Conservation (phyloP, 352 stramenopile species). For the Phytophthora capsici region DNA sequence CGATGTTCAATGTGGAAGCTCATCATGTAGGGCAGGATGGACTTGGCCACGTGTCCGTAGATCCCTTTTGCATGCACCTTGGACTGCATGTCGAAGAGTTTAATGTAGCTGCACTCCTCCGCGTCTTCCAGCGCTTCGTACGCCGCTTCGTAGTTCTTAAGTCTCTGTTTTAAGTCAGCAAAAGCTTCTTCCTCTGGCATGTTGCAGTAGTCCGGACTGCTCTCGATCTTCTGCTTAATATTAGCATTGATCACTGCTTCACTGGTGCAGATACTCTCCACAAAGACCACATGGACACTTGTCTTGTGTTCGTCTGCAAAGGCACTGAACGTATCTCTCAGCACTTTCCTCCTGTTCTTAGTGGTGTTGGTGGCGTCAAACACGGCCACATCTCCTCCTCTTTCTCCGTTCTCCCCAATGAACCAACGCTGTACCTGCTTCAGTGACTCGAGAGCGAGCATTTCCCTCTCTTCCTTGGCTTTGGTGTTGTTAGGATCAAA, state of each 20-base stretch:
- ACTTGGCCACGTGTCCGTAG: constrained; percentile 91
- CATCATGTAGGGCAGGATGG: constrained; percentile 93
- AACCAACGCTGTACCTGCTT: constrained; percentile 77
- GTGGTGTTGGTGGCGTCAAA: constrained; percentile 94
- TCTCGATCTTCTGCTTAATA: constrained; percentile 79
- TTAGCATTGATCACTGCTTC: constrained; percentile 89
- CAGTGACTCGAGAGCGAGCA: constrained; percentile 82
- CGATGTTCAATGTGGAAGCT: constrained; percentile 95
- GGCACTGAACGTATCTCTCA: constrained; percentile 64
- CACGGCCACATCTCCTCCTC: constrained; percentile 86
- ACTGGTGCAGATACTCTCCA: constrained; percentile 94
- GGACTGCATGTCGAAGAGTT: constrained; percentile 89
- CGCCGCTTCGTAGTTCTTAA: constrained; percentile 89
- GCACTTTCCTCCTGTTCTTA: constrained; percentile 52
- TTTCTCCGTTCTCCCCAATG: constrained; percentile 25
- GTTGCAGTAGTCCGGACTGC: constrained; percentile 83
- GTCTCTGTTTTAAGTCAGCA: constrained; percentile 79
- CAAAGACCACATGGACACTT: constrained; percentile 91
- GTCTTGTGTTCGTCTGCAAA: constrained; percentile 72
- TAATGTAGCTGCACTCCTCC: constrained; percentile 91
- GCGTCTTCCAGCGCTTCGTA: constrained; percentile 89
- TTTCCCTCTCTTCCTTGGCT: constrained; percentile 74
- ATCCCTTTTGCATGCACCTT: constrained; percentile 89
- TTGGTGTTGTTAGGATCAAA: constrained; percentile 92
- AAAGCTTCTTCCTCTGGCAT: constrained; percentile 77